Evolutionary conservation across 176 grass and related monocot genomes (phyloP), one percentile per base, ranked within the genome.

Genomic region (Pontederia crassipes): DNA sequence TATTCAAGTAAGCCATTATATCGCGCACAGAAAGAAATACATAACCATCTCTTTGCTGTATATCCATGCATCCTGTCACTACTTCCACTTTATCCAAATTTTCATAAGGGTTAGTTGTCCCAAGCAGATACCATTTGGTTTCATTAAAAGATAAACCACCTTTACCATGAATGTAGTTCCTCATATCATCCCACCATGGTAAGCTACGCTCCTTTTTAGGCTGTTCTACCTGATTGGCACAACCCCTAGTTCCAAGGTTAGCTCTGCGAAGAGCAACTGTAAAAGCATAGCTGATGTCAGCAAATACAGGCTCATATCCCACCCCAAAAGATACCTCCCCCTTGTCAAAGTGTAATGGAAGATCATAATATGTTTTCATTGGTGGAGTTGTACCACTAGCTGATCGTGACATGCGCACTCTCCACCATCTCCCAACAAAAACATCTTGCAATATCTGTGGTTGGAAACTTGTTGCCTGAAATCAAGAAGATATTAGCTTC

Each of bases 181-280:
- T 79, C 83, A 96, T 96, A 62, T 96, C 92, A 82, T 96, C 92
- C 92, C 92, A 96, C 92, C 92, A 96, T 27, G 92, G 92, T 74
- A 96, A 86, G 74, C 92, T 96, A 17, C 82, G 78, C 60, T 96
- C 92, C 58, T 63, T 90, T 80, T 80, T 88, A 59, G 83, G 92
- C 17, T 62, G 72, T 65, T 63, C 60, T 56, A 80, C n/a, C 79
- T 73, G 72, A 52, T 74, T 28, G 51, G 77, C 74, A 49, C 64
- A 95, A 71, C 78, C 80, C 56, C 83, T 90, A 68, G 83, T 85
- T 72, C 86, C 87, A 57, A 96, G 74, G 82, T 90, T 84, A 74
- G 87, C 92, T 73, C 92, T 85, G 54, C 92, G 87, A 52, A 96
- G 77, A 64, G 92, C 92, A 54, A 85, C 85, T 35, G 92, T 90